A percentile compares a stretch with the other conserved stretches of the same genome.
phyloP scores from a whole-genome alignment of 192 early-diverging fungal genomes.

The Mortierella hygrophila region DNA sequence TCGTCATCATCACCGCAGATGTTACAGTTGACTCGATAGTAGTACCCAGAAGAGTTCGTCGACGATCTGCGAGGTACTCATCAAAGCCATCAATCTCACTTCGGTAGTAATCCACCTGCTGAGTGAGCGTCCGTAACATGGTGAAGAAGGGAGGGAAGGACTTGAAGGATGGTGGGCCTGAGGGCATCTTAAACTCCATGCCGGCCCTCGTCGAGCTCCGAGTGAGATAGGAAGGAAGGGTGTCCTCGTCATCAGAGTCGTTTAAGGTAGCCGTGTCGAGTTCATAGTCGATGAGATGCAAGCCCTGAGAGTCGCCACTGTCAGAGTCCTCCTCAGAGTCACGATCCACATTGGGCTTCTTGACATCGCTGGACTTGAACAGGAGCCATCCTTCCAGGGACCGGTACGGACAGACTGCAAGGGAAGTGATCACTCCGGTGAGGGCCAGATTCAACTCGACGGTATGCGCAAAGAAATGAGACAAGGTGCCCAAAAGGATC shows the following conservation, averaged over 20 bases:
- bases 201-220: background rate
- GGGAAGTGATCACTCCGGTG: slow-evolving; percentile 88
- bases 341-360: slow-evolving; percentile 23
- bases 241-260: slow-evolving; percentile 55
- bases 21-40: slow-evolving; percentile 8
- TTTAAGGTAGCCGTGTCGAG: background rate
- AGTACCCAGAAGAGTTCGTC: slow-evolving; percentile 65
- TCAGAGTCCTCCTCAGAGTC: slow-evolving; percentile 55
- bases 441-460: slow-evolving; percentile 91
- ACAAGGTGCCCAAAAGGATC: slow-evolving; percentile 72
- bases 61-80: slow-evolving; percentile 61
- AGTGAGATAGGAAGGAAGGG: slow-evolving; percentile 23
- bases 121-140: slow-evolving; percentile 69
- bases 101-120: slow-evolving; percentile 76
- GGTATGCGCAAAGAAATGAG: slow-evolving; percentile 88
- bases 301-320: slow-evolving; percentile 3
- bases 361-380: slow-evolving; percentile 62
- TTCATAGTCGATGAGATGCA: background rate
- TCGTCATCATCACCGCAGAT: background rate
- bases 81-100: slow-evolving; percentile 73
- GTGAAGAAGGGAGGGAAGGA: slow-evolving; percentile 76
- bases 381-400: slow-evolving; percentile 81
- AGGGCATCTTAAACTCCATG: slow-evolving; percentile 25
- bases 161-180: slow-evolving; percentile 58
- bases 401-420: slow-evolving; percentile 81